Base-by-base conservation (phyloP, 225 moss, liverwort and hornwort species). In the Thuidium tamariscinum region DNA sequence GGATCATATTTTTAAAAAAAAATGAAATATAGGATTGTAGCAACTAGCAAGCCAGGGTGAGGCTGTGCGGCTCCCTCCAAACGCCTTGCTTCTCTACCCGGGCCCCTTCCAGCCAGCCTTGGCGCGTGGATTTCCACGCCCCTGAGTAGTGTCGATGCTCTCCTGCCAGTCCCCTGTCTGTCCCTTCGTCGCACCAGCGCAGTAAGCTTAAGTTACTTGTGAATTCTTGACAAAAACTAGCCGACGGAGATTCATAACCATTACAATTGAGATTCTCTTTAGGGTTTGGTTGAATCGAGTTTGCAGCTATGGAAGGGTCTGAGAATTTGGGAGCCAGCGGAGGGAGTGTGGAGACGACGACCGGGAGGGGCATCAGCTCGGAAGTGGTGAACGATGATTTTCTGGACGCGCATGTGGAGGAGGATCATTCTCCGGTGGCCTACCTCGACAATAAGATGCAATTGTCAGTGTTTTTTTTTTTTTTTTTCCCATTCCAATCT, bases 401-500 rank as follows among this genome's bases (percentile, higher is more conserved):
- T 44, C 86, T 91, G 26, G 87, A 89, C 74, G 70, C 85, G 52
- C 83, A 48, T 77, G 87, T 81, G 44, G 92, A 90, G 78, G 90
- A 89, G 81, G 83, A 89, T 60, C 74, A 78, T 81, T 82, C 92
- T 52, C 75, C 92, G 3, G 71, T 87, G 49, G 87, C 92, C 10
- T 92, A 90, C 80, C 89, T 91, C 55, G 92, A 92, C 84, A 92
- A 92, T 26, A 83, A 92, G 67, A 92, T 92, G 92, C 92, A 92
- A 85, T 30, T 92, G 92, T 92, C 27, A 91, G 92, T 85, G 69
- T 25, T 39, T 19, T 32, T 44, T 44, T 44, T 44, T 74, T 61
- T 34, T 55, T 25, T 46, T 62, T 48, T 44, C 6, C 3, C 23
- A 55, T 51, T 51, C 55, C 10, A 48, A n/a, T 36, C 49, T 82